Conservation (phyloP, 139 green algal species). For the Chlorella sp. region DNA sequence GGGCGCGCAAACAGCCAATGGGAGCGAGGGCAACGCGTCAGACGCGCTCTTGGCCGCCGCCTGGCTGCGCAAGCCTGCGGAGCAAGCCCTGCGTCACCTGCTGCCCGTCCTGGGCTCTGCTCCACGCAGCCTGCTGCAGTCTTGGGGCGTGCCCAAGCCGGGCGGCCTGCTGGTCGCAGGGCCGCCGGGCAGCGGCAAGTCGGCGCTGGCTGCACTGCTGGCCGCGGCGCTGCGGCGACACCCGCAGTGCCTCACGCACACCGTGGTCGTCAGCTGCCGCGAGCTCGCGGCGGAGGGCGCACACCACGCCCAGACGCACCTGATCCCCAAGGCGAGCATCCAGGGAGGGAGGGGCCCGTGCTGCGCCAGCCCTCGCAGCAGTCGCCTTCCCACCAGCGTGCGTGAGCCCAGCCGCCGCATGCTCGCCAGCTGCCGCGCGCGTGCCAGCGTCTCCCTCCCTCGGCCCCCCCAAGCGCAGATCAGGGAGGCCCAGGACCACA, state of each 20-base stretch:
- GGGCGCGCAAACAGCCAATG: neutral
- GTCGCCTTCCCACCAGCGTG: neutral
- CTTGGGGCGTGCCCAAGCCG: constrained; percentile 27
- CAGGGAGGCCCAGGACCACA: constrained; percentile 49
- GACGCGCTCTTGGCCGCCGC: neutral
- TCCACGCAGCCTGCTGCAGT: constrained; percentile 38
- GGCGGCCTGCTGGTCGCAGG: constrained; percentile 60
- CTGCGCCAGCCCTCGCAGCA: neutral
- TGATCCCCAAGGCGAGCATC: constrained; percentile 9
- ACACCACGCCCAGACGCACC: constrained; percentile 2
- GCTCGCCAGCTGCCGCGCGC: too few species aligned
- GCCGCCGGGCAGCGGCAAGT: constrained; percentile 59
- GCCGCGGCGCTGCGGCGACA: constrained; percentile 27
- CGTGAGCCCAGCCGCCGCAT: too few species aligned
- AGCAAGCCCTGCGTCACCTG: constrained; percentile 18
- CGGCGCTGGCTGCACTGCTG: constrained; percentile 41
- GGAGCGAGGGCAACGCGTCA: neutral
- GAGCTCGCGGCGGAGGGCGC: constrained; percentile 43
- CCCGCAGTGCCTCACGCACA: constrained; percentile 36
- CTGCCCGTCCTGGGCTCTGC: constrained; percentile 30
- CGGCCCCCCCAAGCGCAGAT: neutral
- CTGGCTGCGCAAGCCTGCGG: constrained; percentile 13
- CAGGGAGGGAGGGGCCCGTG: neutral
- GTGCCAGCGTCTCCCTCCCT: neutral
- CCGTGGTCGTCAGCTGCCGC: constrained; percentile 53